Base-by-base conservation (phyloP, 2,329 filamentous ascomycete species). In the Daldinia sp. region DNA sequence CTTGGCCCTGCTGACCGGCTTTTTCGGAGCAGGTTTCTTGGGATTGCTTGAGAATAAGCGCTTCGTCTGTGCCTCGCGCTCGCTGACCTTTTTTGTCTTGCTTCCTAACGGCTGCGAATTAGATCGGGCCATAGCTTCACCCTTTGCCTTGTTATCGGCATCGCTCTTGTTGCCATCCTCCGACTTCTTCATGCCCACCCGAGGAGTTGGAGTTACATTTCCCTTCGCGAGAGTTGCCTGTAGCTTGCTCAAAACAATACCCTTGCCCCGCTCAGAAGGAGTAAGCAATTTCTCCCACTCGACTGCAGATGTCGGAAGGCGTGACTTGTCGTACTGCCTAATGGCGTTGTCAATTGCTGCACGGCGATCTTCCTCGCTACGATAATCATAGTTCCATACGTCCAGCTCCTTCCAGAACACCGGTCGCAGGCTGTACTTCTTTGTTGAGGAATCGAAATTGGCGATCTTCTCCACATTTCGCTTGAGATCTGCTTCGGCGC, bases 381-480 rank as follows among this genome's bases (percentile, higher is more conserved):
- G 80, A 74, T 90, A 91, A 30, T 85, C 80, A 76, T 89, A 89
- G 64, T 83, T 85, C 84, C 86, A 91, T 23, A 90, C 86, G 71
- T 91, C 88, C 13, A 91, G 82, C 70, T 91, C 89, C 77, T 86
- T 89, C 84, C 86, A 91, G 69, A 84, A 87, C 26, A 82, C 79
- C 78, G 87, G 88, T 68, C 85, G 84, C 72, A 90, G 78, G 37
- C 81, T 78, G 83, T 86, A 91, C 71, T 83, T 88, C 67, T 86
- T 82, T 4, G 79, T 79, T 2, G 81, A 77, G 4, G 81, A 69
- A 64, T 85, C 82, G 60, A 83, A 83, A 64, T 87, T 85, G 33
- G 87, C 88, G 23, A 89, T 87, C 78, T 90, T 91, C 55, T 86
- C 81, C 12, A 91, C 78, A 0, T 84, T 84, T 2, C 80, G 77